Conservation (phyloP, 2,329 filamentous ascomycete species). For the Teratosphaeria zuluensis region DNA sequence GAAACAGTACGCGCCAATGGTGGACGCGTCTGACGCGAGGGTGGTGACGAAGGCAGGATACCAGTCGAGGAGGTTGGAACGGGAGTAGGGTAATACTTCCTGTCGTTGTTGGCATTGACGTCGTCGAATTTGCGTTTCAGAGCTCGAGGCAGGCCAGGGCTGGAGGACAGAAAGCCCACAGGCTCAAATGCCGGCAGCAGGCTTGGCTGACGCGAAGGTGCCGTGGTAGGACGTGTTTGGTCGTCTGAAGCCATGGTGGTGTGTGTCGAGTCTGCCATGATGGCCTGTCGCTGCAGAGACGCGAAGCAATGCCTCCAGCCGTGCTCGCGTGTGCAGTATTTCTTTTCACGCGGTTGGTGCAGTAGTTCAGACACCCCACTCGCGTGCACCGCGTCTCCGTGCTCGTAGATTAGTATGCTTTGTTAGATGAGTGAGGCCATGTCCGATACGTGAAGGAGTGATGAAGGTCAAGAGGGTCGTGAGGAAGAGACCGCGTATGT, state of each 20-base stretch:
- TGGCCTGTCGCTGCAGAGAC: slow-evolving; percentile 13
- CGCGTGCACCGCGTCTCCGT: background rate
- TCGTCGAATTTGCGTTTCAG: slow-evolving; percentile 54
- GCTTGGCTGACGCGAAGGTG: slow-evolving; percentile 39
- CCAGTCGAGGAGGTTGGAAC: slow-evolving; percentile 89
- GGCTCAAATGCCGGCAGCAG: slow-evolving; percentile 73
- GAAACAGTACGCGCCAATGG: slow-evolving; percentile 50
- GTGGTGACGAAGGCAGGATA: slow-evolving; percentile 69
- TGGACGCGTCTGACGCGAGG: slow-evolving; percentile 43
- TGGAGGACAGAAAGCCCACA: slow-evolving; percentile 58
- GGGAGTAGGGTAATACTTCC: slow-evolving; percentile 76
- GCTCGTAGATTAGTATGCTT: background rate
- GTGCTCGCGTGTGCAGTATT: background rate
- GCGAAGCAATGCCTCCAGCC: slow-evolving; percentile 9
- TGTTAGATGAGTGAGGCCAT: background rate
- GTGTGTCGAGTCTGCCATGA: slow-evolving; percentile 14
- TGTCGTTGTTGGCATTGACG: slow-evolving; percentile 33
- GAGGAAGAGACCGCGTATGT: background rate
- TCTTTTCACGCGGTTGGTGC: slow-evolving; percentile 1
- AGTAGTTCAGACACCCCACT: background rate
- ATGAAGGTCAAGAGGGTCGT: background rate
- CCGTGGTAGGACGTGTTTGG: slow-evolving; percentile 2
- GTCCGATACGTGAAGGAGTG: background rate
- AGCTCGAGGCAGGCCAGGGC: slow-evolving; percentile 56
- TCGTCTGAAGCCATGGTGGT: background rate